Base-by-base conservation (phyloP, 2,329 filamentous ascomycete species). In the Mycosphaerella arachidis region DNA sequence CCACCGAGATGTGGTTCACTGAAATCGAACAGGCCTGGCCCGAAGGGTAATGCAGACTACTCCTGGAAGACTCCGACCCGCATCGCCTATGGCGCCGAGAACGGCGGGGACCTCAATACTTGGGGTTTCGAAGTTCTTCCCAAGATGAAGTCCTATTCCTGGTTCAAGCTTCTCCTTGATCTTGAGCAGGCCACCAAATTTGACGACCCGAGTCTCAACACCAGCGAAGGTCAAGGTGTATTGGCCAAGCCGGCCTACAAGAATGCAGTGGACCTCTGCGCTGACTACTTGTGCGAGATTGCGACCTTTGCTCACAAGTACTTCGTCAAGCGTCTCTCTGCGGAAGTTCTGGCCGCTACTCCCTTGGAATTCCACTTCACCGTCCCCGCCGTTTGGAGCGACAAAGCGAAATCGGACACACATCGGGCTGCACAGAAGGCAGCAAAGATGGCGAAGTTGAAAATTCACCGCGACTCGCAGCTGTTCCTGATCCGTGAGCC, bases 381-480 rank as follows among this genome's bases (percentile, higher is more conserved):
- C 0, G 89, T 88, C 51, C 89, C 89, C 7, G 89, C 89, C 6
- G 88, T 92, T 3, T 92, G 89, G 89, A 89, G 86, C 27, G 89
- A 92, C 71, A 84, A 86, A 0, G 89, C 89, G 13, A 92, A 91
- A 75, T 88, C 90, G 70, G 89, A 88, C 7, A 92, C 89, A 1
- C 74, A 91, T 37, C 83, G 86, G 69, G 89, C 89, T 6, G 89
- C 89, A 2, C 86, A 90, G 74, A 79, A 85, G 52, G 89, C 89
- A 0, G 89, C 88, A 4, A 89, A 91, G 85, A 88, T 88, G 3
- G 81, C 72, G 16, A 82, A 86, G 53, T 84, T 92, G 60, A 86
- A 88, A 74, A 13, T 27, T 1, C 58, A 59, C 27, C 45, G 43
- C 8, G 60, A 55, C 31, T 53, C 18, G 6, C 43, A 63, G 12